Percentiles rank a stretch among this genome's conserved stretches.
phyloP scores from a whole-genome alignment of 345 rosid genomes.

The Eucalyptus decipiens region DNA sequence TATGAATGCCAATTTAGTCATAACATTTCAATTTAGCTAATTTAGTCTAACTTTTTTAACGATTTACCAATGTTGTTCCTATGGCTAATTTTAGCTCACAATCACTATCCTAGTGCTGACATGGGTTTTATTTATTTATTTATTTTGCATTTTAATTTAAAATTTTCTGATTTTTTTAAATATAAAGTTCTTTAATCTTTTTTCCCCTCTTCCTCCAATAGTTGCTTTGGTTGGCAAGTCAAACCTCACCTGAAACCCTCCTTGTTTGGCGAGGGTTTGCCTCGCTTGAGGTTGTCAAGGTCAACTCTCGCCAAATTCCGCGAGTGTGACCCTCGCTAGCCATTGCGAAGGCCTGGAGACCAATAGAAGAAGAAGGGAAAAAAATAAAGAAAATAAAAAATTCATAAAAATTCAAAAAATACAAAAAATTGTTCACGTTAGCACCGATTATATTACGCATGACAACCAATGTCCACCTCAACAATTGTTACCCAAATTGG shows the following conservation, averaged over 20 bases:
- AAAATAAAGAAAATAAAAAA: neutral
- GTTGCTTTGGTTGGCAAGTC: neutral
- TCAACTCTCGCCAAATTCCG: fast-evolving
- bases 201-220: no score
- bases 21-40: neutral
- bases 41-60: neutral
- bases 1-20: fast-evolving
- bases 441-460: fast-evolving
- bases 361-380: neutral
- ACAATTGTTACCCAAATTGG: neutral
- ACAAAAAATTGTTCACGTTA: fast-evolving
- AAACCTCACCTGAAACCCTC: neutral
- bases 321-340: no score
- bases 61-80: neutral
- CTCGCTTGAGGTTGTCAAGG: no score
- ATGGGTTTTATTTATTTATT: no score
- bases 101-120: fast-evolving
- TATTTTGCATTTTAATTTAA: neutral
- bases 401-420: neutral
- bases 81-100: neutral
- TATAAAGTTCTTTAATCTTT: no score
- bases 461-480: fast-evolving
- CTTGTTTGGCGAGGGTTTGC: no score
- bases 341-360: fast-evolving
- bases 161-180: neutral